phyloP scores from a whole-genome alignment of 768 basidiomycete species.

The Russula lepida region DNA sequence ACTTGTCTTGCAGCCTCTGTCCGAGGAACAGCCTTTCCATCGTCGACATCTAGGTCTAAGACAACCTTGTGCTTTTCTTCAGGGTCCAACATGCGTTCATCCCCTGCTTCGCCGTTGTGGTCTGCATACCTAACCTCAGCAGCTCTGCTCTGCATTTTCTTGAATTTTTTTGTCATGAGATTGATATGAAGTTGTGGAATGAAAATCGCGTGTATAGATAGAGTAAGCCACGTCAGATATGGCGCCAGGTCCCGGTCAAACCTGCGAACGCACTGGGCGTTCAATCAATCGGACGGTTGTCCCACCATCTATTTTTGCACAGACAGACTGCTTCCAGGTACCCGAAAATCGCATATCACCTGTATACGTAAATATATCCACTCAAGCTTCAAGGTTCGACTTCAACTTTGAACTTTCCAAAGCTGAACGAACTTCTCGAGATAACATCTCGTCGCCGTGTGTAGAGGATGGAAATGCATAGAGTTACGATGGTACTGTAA shows the following conservation, averaged over 20 bases:
- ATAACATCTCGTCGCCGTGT: not conserved
- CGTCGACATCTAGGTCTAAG: not conserved
- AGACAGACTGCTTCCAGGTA: conserved; percentile 3
- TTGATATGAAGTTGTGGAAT: no score
- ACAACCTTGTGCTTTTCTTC: not conserved
- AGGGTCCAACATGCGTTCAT: not conserved
- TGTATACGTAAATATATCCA: not conserved
- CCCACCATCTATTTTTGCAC: not conserved
- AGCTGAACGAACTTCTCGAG: not conserved
- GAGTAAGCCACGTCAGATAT: not conserved
- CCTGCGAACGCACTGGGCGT: not conserved
- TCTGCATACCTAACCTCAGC: conserved; percentile 21
- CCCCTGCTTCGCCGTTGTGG: not conserved
- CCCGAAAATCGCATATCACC: not conserved
- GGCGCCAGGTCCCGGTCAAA: conserved; percentile 11
- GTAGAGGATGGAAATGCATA: not conserved
- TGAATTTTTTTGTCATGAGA: conserved; percentile 60
- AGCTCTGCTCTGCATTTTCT: conserved; percentile 44
- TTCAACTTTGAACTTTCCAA: not conserved
- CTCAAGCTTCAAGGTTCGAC: not conserved
- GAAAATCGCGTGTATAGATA: not conserved
- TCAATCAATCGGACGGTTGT: conserved; percentile 6
- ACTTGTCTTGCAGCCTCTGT: not conserved
- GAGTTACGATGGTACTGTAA: not conserved
- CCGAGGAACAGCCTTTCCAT: not conserved